Evolutionary conservation across 352 stramenopile genomes (phyloP).

Genomic region (Globisporangium orthogonon): DNA sequence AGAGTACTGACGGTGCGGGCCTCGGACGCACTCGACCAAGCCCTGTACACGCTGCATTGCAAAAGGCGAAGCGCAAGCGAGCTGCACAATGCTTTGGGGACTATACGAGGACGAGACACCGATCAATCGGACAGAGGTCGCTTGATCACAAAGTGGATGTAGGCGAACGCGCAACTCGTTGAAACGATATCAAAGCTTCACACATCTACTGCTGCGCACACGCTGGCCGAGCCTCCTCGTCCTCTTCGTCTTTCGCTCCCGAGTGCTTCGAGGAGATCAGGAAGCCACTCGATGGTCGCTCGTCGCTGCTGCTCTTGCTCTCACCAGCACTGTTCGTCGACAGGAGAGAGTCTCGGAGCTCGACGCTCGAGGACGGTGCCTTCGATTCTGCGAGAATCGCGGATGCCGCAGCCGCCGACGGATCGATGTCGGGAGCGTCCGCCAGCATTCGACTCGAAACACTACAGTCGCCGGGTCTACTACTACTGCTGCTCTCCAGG

Average conservation of each 20-base stretch:
- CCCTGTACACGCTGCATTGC: too few species aligned
- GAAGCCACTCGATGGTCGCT: not conserved
- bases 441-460: not conserved
- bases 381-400: conserved; percentile 5
- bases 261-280: not conserved
- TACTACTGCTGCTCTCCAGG: conserved; percentile 16
- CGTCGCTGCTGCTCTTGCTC: too few species aligned
- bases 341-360: too few species aligned
- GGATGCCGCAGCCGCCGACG: conserved; percentile 20
- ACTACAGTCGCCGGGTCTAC: not conserved
- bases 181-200: not conserved
- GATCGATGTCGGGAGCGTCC: conserved; percentile 19
- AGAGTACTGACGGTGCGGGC: too few species aligned
- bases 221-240: conserved; percentile 12
- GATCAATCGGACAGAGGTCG: too few species aligned
- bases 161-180: not conserved
- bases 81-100: too few species aligned
- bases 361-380: not conserved
- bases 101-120: too few species aligned
- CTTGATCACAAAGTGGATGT: too few species aligned
- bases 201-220: conserved; percentile 2
- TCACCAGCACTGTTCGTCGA: too few species aligned
- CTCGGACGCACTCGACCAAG: too few species aligned
- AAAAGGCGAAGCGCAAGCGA: too few species aligned
- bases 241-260: conserved; percentile 1